Evolutionary conservation across 768 basidiomycete genomes (phyloP).

Genomic region (Phylloporus rhodoxanthus): DNA sequence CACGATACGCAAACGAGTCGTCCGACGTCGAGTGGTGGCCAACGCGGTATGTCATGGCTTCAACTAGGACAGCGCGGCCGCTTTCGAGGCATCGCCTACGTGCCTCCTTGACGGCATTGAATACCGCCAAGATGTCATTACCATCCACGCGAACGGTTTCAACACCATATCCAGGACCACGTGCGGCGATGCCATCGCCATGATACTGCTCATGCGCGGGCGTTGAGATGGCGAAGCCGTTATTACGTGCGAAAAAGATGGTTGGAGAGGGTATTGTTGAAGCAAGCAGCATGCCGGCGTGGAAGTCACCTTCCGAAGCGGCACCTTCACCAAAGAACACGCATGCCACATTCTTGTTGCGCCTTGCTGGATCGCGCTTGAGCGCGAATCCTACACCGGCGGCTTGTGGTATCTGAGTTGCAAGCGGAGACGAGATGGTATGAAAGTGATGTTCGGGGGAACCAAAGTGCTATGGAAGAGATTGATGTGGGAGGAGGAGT

Average conservation of each 20-base stretch:
- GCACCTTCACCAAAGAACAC: constrained; percentile 95
- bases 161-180: constrained; percentile 87
- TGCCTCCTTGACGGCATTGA: constrained; percentile 67
- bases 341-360: constrained; percentile 69
- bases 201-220: constrained; percentile 84
- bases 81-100: constrained; percentile 66
- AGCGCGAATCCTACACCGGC: constrained; percentile 90
- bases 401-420: constrained; percentile 92
- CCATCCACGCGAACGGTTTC: constrained; percentile 92
- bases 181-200: constrained; percentile 88
- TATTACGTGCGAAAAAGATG: constrained; percentile 71
- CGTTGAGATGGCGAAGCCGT: constrained; percentile 94
- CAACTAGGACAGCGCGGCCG: constrained; percentile 76
- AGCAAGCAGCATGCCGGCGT: constrained; percentile 80
- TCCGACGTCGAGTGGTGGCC: constrained; percentile 96
- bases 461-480: constrained; percentile 67
- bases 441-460: constrained; percentile 82
- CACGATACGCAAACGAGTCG: constrained; percentile 90
- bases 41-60: constrained; percentile 90
- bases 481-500: neutral
- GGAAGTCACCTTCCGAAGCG: constrained; percentile 92
- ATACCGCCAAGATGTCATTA: constrained; percentile 85
- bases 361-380: constrained; percentile 64
- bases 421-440: constrained; percentile 89
- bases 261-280: constrained; percentile 73